Conservation (phyloP, 495 filamentous ascomycete species). For the Penicillium cataractarum region DNA sequence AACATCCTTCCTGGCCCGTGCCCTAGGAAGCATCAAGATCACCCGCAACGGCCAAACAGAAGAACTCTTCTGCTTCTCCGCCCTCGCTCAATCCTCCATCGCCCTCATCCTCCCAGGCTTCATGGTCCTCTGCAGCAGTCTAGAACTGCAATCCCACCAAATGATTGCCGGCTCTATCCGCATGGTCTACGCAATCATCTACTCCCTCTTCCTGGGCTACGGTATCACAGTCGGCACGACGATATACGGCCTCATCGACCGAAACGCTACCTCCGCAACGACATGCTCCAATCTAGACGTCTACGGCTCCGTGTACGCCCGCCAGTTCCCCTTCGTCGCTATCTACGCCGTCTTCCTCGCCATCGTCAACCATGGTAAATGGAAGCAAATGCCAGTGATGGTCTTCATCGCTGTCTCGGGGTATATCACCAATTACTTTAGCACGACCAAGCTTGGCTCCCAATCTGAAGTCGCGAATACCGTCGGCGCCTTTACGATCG, state of each 20-base stretch:
- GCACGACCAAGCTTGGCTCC: constrained; percentile 65
- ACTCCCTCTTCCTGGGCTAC: constrained; percentile 91
- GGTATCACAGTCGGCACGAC: constrained; percentile 93
- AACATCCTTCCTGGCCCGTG: constrained; percentile 84
- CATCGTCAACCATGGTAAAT: constrained; percentile 87
- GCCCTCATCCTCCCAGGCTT: constrained; percentile 91
- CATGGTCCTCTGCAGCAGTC: constrained; percentile 75
- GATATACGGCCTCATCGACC: constrained; percentile 82
- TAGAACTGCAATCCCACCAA: constrained; percentile 86
- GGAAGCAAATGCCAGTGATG: constrained; percentile 88
- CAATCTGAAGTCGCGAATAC: constrained; percentile 84
- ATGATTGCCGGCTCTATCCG: constrained; percentile 91
- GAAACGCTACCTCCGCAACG: constrained; percentile 69
- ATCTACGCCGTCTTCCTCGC: constrained; percentile 79
- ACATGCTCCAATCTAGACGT: constrained; percentile 63
- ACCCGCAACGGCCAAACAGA: constrained; percentile 55
- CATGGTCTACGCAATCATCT: constrained; percentile 95
- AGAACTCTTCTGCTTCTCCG: constrained; percentile 82
- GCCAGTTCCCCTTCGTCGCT: constrained; percentile 67
- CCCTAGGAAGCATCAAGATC: constrained; percentile 72
- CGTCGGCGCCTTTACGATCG: constrained; percentile 83
- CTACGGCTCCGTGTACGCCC: constrained; percentile 39
- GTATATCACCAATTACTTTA: constrained; percentile 84
- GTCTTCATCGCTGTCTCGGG: constrained; percentile 78
- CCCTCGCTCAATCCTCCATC: constrained; percentile 87